These are phyloP conservation scores for Verticillium longisporum DNA, from an alignment of 2,329 filamentous ascomycete species.

Conservation along the genomic window DNA sequence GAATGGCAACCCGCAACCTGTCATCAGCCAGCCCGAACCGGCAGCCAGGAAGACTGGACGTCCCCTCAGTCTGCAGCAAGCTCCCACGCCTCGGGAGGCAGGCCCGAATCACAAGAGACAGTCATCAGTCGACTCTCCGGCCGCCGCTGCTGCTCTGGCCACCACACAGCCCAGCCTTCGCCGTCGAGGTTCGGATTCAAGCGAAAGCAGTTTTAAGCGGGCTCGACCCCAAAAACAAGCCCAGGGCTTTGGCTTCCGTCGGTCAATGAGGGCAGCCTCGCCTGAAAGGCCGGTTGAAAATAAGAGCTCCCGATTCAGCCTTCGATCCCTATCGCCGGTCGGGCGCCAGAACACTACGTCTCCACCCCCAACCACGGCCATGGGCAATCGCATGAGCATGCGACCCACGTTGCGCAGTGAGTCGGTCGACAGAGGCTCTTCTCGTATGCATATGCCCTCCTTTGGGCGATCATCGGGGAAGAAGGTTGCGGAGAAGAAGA, in stretches of 20 bases:
- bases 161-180: conserved; percentile 28
- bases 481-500: conserved; percentile 25
- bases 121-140: conserved; percentile 4
- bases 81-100: neutral
- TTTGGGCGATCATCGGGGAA: conserved; percentile 31
- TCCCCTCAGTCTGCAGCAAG: conserved; percentile 5
- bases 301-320: conserved; percentile 46
- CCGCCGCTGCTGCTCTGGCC: conserved; percentile 12
- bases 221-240: conserved; percentile 36
- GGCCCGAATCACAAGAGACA: neutral
- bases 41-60: neutral
- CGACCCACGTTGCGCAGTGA: conserved; percentile 32
- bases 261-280: conserved; percentile 59
- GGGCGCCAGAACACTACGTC: conserved; percentile 35
- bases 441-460: conserved; percentile 31
- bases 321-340: conserved; percentile 62
- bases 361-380: conserved; percentile 25
- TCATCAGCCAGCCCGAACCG: neutral
- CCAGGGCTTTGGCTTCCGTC: conserved; percentile 56
- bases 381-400: conserved; percentile 36
- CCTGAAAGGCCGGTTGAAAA: conserved; percentile 24
- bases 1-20: conserved; percentile 1
- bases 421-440: conserved; percentile 26
- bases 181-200: conserved; percentile 56
- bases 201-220: conserved; percentile 79